Evolutionary conservation across 1,139 yeast genomes (phyloP).

Genomic region (Hansenula lynferdii): DNA sequence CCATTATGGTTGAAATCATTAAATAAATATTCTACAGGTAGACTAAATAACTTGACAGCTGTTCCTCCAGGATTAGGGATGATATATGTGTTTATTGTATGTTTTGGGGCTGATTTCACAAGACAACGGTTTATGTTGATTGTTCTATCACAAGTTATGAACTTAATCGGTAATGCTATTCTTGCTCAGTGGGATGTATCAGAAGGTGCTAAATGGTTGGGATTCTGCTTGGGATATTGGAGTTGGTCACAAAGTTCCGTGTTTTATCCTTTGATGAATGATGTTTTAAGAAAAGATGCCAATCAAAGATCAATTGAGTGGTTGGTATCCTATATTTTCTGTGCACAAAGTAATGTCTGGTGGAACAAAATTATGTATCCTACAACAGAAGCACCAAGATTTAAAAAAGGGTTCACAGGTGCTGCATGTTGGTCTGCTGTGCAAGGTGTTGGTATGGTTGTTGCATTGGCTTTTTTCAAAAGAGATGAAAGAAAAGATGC

Average conservation of each 20-base stretch:
- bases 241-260: conserved; percentile 31
- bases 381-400: conserved; percentile 51
- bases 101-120: conserved; percentile 23
- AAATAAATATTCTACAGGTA: conserved; percentile 24
- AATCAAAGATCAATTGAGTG: conserved; percentile 30
- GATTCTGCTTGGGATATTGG: conserved; percentile 29
- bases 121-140: conserved; percentile 33
- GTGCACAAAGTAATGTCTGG: conserved; percentile 31
- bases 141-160: conserved; percentile 35
- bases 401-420: conserved; percentile 40
- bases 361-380: conserved; percentile 43
- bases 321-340: conserved; percentile 29
- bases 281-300: conserved; percentile 30
- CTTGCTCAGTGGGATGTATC: conserved; percentile 41
- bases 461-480: conserved; percentile 42
- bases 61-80: conserved; percentile 31
- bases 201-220: conserved; percentile 28
- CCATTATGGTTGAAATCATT: conserved; percentile 30
- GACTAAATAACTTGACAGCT: conserved; percentile 28
- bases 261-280: conserved; percentile 30
- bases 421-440: conserved; percentile 13
- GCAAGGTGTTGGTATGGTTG: background rate
- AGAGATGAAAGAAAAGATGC: conserved; percentile 40
- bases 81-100: conserved; percentile 26
- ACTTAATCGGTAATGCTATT: conserved; percentile 32